A percentile compares a stretch with the other conserved stretches of the same genome.
phyloP scores from a whole-genome alignment of 768 basidiomycete genomes.

The Rhodosporidiobolus odoratus region DNA sequence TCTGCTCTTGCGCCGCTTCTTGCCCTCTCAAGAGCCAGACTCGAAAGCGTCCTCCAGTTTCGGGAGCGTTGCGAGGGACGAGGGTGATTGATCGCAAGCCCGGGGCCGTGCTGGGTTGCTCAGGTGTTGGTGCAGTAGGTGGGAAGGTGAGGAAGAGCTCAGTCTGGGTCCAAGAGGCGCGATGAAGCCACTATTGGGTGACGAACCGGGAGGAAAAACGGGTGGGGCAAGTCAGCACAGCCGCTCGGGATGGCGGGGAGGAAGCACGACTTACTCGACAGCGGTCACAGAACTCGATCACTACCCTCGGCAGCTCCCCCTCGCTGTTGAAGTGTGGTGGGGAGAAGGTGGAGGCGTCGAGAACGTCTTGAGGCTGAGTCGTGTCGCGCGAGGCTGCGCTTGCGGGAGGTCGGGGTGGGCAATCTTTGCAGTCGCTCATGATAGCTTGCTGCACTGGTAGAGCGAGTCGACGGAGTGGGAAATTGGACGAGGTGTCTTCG shows the following conservation, averaged over 20 bases:
- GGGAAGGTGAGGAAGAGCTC: slow-evolving; percentile 51
- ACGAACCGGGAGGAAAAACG: neutral
- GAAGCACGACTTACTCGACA: neutral
- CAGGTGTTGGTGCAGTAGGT: slow-evolving; percentile 30
- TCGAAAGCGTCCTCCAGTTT: slow-evolving; percentile 49
- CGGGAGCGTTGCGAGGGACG: slow-evolving; percentile 45
- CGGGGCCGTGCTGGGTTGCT: neutral
- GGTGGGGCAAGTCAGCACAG: neutral
- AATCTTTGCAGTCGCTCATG: too few relatives aligned
- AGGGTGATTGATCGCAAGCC: slow-evolving; percentile 45
- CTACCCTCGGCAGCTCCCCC: neutral
- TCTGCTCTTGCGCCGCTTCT: neutral
- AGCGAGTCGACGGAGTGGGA: too few relatives aligned
- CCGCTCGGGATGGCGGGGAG: neutral
- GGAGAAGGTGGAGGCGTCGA: slow-evolving; percentile 12
- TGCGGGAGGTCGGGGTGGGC: too few relatives aligned
- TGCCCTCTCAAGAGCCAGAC: slow-evolving; percentile 45
- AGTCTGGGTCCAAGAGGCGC: slow-evolving; percentile 49
- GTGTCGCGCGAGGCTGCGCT: too few relatives aligned
- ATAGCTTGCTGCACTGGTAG: too few relatives aligned
- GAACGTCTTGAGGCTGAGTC: too few relatives aligned
- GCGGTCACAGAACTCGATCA: neutral
- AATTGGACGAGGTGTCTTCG: too few relatives aligned
- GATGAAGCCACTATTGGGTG: slow-evolving; percentile 44
- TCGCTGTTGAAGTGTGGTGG: slow-evolving; percentile 8